These are phyloP conservation scores for Globisporangium megalacanthum DNA, from an alignment of 352 stramenopile species.

Conservation along the genomic window DNA sequence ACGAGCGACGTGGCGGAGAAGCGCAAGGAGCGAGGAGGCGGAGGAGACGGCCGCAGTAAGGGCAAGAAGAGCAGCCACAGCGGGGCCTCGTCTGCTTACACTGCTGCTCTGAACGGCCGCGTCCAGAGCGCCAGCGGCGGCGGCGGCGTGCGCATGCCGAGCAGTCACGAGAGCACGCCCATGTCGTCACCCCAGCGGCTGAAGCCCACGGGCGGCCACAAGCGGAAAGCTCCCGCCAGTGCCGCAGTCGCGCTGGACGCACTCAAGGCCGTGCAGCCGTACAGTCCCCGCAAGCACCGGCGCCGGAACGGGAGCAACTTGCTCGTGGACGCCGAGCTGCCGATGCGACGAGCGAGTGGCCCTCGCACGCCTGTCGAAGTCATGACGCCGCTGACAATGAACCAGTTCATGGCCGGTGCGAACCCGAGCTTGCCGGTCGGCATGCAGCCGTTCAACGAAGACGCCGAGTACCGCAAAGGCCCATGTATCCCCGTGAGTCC, in stretches of 20 bases:
- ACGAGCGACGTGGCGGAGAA: background rate
- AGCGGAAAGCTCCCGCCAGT: slow-evolving; percentile 9
- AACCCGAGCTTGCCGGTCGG: slow-evolving; percentile 55
- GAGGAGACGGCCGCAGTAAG: background rate
- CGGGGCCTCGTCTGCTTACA: background rate
- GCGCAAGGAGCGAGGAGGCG: background rate
- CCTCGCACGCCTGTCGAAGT: slow-evolving; percentile 1
- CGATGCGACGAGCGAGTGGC: background rate
- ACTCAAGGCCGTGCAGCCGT: slow-evolving; percentile 8
- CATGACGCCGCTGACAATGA: slow-evolving; percentile 19
- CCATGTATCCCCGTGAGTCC: slow-evolving; percentile 32
- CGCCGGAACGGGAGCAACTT: slow-evolving; percentile 25
- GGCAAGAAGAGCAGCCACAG: background rate
- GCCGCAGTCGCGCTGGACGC: slow-evolving; percentile 1
- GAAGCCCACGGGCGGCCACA: slow-evolving; percentile 6
- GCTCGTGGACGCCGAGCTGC: slow-evolving; percentile 11
- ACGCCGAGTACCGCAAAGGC: slow-evolving; percentile 7
- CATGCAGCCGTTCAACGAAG: slow-evolving; percentile 17
- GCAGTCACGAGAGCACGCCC: background rate
- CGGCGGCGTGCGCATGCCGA: background rate
- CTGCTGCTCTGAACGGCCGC: background rate
- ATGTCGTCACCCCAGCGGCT: background rate
- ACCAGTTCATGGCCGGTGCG: slow-evolving; percentile 16
- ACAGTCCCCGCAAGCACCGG: slow-evolving; percentile 36
- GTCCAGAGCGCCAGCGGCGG: background rate